phyloP scores from a whole-genome alignment of 2,329 filamentous ascomycete species.

The Phyllosticta citrichinensis region DNA sequence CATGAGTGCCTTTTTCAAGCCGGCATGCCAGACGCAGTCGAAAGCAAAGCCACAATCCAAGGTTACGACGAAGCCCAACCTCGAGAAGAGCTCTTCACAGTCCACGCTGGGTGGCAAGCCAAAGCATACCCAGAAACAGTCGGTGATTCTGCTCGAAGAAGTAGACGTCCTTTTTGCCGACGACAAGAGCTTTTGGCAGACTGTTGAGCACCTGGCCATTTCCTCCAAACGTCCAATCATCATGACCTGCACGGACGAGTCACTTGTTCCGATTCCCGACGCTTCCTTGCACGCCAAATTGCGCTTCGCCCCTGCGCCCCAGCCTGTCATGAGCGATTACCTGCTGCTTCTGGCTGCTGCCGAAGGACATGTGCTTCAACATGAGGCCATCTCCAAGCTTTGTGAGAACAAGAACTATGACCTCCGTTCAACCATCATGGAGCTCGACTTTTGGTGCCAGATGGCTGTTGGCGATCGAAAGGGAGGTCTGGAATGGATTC shows the following conservation, averaged over 20 bases:
- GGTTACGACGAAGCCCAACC: not conserved
- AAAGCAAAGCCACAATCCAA: slow-evolving; percentile 12
- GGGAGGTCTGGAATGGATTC: slow-evolving; percentile 84
- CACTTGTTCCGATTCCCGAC: slow-evolving; percentile 61
- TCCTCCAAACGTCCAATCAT: slow-evolving; percentile 88
- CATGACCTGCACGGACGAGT: slow-evolving; percentile 90
- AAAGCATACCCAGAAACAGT: slow-evolving; percentile 64
- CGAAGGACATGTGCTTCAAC: slow-evolving; percentile 72
- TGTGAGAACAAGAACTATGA: slow-evolving; percentile 62
- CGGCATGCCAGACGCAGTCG: not conserved
- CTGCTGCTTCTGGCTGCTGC: slow-evolving; percentile 73
- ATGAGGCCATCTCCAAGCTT: slow-evolving; percentile 57
- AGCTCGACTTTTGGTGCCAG: slow-evolving; percentile 95
- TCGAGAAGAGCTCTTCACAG: slow-evolving; percentile 12
- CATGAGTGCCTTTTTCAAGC: slow-evolving; percentile 71
- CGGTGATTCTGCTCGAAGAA: slow-evolving; percentile 86
- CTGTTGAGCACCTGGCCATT: slow-evolving; percentile 63
- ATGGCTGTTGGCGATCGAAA: slow-evolving; percentile 85
- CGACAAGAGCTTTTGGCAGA: slow-evolving; percentile 89
- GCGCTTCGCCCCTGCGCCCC: slow-evolving; percentile 58
- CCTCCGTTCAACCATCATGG: slow-evolving; percentile 68
- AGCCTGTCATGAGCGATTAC: slow-evolving; percentile 64
- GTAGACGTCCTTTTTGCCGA: slow-evolving; percentile 91
- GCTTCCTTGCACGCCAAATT: slow-evolving; percentile 81
- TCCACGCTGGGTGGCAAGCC: slow-evolving; percentile 25